Conservation (phyloP, 2,329 filamentous ascomycete species). For the Alternaria alternata region DNA sequence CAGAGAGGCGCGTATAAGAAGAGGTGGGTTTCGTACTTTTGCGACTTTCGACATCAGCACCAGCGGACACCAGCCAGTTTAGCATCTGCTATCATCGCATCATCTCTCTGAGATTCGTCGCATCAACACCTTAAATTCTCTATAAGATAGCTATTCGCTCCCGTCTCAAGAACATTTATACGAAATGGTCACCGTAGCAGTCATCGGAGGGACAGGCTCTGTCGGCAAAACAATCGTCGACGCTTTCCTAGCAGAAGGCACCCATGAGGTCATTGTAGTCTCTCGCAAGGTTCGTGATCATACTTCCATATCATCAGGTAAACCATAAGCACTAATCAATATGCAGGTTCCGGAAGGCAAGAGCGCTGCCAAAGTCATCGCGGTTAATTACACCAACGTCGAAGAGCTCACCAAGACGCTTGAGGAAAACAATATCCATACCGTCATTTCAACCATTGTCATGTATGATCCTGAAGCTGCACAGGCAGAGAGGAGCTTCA, state of each 20-base stretch:
- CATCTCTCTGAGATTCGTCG: neutral
- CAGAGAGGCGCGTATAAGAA: neutral
- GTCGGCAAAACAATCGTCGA: conserved; percentile 59
- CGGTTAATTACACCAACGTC: neutral
- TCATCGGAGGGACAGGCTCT: conserved; percentile 59
- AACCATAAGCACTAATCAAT: neutral
- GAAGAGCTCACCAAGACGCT: neutral
- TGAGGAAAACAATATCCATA: neutral
- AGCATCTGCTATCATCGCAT: neutral
- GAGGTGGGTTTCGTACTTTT: neutral
- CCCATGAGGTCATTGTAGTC: conserved; percentile 54
- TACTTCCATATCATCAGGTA: fast-evolving
- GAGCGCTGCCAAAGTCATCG: neutral
- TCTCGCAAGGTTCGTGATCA: conserved; percentile 35
- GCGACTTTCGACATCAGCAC: neutral
- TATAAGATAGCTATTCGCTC: neutral
- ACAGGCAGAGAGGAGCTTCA: neutral
- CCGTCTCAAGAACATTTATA: neutral
- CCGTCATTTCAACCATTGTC: neutral
- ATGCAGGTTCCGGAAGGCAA: neutral
- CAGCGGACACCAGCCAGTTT: neutral
- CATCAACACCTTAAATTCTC: neutral
- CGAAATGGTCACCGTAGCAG: conserved; percentile 54
- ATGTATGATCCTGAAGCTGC: neutral
- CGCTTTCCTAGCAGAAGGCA: conserved; percentile 45